Evolutionary conservation across 2,329 filamentous ascomycete species (phyloP).

Genomic region (Aspergillus sp.): DNA sequence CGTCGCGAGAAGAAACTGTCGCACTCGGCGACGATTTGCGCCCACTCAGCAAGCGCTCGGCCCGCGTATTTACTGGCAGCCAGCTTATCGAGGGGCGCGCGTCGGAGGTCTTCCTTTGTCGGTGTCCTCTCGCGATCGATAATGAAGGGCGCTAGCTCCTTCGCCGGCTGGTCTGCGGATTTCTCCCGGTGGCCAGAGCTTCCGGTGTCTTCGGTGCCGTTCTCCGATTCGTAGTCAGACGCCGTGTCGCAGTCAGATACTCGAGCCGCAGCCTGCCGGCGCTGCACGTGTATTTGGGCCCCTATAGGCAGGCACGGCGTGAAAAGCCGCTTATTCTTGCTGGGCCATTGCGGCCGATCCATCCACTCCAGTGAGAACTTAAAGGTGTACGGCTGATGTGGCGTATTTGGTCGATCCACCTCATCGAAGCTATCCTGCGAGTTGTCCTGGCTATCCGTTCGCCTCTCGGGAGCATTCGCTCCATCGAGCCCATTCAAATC

Average conservation of each 20-base stretch:
- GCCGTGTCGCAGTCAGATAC: conserved; percentile 16
- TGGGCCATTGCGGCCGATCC: conserved; percentile 42
- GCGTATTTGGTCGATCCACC: conserved; percentile 25
- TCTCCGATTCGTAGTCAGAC: conserved; percentile 12
- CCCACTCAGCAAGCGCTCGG: conserved; percentile 56
- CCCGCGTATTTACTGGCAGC: conserved; percentile 49
- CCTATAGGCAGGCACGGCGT: conserved; percentile 49
- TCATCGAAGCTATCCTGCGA: conserved; percentile 15
- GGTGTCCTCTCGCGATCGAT: conserved; percentile 5
- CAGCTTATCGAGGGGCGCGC: conserved; percentile 19
- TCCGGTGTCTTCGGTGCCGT: conserved; percentile 11
- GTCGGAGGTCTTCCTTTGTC: conserved; percentile 3
- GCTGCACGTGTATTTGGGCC: conserved; percentile 46
- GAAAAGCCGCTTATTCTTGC: conserved; percentile 45
- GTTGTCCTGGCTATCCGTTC: conserved; percentile 19
- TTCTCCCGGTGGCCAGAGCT: conserved; percentile 4
- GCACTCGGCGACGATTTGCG: conserved; percentile 51
- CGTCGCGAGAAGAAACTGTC: conserved; percentile 55
- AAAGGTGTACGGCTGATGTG: conserved; percentile 52
- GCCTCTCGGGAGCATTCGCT: conserved; percentile 14
- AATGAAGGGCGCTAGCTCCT: not conserved
- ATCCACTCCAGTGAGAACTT: conserved; percentile 61
- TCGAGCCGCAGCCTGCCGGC: conserved; percentile 18
- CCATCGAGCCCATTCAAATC: conserved; percentile 21
- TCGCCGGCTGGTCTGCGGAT: conserved; percentile 2